Conservation (phyloP, 768 basidiomycete species). For the Tubosaeta sp. region DNA sequence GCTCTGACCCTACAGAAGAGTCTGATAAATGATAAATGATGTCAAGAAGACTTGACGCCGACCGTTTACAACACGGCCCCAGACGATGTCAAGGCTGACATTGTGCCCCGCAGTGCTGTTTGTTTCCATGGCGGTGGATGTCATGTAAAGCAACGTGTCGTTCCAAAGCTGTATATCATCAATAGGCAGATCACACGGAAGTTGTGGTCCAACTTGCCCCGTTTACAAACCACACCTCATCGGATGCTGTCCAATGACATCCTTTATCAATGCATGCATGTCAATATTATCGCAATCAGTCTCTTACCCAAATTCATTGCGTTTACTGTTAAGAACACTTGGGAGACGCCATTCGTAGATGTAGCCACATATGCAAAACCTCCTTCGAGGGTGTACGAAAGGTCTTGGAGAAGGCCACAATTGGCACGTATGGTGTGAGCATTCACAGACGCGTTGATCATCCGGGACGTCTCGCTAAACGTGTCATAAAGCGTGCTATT, state of each 20-base stretch:
- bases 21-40: too few species aligned
- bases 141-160: neutral
- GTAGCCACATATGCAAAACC: neutral
- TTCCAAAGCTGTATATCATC: neutral
- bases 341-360: neutral
- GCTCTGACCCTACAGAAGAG: too few species aligned
- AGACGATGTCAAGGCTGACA: neutral
- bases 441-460: too few species aligned
- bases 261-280: neutral
- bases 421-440: too few species aligned
- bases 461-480: too few species aligned
- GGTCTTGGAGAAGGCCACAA: too few species aligned
- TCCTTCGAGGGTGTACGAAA: neutral
- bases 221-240: neutral
- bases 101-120: neutral
- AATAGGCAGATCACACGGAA: neutral
- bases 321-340: neutral
- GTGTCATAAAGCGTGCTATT: too few species aligned
- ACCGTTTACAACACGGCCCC: neutral
- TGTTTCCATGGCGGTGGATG: neutral
- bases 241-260: neutral
- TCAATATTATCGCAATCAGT: neutral
- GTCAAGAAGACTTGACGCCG: neutral
- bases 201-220: neutral
- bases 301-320: neutral